Evolutionary conservation across 2,329 filamentous ascomycete species (phyloP), one percentile per base, ranked within the genome.

Genomic region (Neospermospora avenae): DNA sequence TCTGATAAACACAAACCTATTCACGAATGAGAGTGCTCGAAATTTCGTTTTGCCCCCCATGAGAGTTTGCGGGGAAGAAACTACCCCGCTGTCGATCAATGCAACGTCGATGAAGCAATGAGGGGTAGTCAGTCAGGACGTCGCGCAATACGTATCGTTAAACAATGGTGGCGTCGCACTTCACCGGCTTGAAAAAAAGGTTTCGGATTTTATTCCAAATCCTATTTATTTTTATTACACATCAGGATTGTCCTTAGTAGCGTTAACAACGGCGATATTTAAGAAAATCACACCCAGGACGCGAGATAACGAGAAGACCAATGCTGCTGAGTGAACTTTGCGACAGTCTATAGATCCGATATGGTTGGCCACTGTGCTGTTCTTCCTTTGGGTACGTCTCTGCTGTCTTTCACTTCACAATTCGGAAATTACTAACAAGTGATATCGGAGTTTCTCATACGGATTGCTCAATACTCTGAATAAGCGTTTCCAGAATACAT

Each of bases 401-500:
- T 77, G 76, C 22, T 18, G 68, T 80, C 16, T 10, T 35, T 24
- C 5, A 25, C 52, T 13, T 16, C 10, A 7, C 3, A 20, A 24
- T 14, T 24, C 13, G 5, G 16, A 25, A 35, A 20, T 3, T 5
- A 7, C 39, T 60, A 13, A 53, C 39, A 22, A 39, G 7, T n/a
- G 18, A 25, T 8, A 39, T 8, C 93, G 91, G 91, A 92, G 92
- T 0, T 88, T 96, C 60, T 91, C 91, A 0, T 96, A 96, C 67
- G 92, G 92, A 0, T 80, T 96, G 3, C 79, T 96, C 5, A 90
- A 93, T 70, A 89, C 87, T 0, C 81, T 96, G 37, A 96, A 96
- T 71, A 82, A 81, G 22, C 87, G 85, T 24, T 86, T 91, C 56
- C 86, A 88, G 46, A 71, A 76, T 16, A 82, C 90, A 4, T 81